Percentiles rank a stretch among this genome's conserved stretches.
Evolutionary conservation across 495 filamentous ascomycete genomes (phyloP).

Genomic region (Cercophora samala): DNA sequence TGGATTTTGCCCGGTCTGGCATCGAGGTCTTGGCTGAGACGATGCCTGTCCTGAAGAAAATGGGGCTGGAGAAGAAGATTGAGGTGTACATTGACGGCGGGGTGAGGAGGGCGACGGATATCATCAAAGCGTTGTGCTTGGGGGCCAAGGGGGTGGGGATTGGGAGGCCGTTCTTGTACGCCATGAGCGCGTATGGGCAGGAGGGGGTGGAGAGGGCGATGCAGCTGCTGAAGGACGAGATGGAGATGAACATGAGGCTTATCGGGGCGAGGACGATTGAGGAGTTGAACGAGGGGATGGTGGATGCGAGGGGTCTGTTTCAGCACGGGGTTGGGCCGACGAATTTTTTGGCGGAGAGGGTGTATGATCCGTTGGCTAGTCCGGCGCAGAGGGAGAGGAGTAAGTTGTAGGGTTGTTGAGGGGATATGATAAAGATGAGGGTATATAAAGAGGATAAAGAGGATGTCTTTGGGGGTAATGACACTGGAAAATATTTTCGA

Average conservation of each 20-base stretch:
- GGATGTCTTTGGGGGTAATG: too few relatives aligned
- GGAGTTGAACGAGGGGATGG: conserved; percentile 71
- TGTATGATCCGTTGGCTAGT: conserved; percentile 44
- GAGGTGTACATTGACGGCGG: conserved; percentile 93
- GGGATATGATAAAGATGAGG: too few relatives aligned
- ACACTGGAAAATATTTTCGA: too few relatives aligned
- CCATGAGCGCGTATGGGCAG: conserved; percentile 90
- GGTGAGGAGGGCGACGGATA: conserved; percentile 85
- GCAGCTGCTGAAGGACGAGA: conserved; percentile 94
- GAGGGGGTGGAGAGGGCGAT: conserved; percentile 87
- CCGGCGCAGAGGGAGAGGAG: conserved; percentile 39
- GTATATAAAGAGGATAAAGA: too few relatives aligned
- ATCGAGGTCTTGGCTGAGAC: conserved; percentile 94
- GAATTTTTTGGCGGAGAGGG: conserved; percentile 57
- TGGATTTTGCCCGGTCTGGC: conserved; percentile 87
- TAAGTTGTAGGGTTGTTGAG: conserved; percentile 20
- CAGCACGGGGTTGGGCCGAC: conserved; percentile 64
- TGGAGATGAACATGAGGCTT: conserved; percentile 98
- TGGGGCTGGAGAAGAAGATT: conserved; percentile 76
- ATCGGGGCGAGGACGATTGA: conserved; percentile 72
- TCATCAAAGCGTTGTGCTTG: conserved; percentile 91
- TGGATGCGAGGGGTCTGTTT: conserved; percentile 71
- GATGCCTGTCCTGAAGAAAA: conserved; percentile 85
- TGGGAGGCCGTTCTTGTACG: conserved; percentile 89
- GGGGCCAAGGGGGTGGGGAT: conserved; percentile 93